Conservation (phyloP, 148 eudicot species). For the Nepenthes mirabilis region DNA sequence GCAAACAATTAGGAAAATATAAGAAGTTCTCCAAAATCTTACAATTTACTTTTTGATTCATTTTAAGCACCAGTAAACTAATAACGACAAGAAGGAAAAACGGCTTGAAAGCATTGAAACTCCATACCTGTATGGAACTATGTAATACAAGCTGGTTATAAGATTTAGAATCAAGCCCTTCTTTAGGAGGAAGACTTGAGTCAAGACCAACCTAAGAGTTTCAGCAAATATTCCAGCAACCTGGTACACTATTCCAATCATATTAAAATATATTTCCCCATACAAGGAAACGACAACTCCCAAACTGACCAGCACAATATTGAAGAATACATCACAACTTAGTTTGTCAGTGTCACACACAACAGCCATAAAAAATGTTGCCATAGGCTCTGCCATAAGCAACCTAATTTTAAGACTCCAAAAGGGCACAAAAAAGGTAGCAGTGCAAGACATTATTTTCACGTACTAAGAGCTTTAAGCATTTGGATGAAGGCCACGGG, state of each 20-base stretch:
- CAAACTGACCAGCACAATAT: conserved; percentile 82
- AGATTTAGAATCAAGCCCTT: conserved; percentile 79
- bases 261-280: conserved; percentile 77
- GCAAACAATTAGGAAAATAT: neutral
- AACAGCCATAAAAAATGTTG: conserved; percentile 78
- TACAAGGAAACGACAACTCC: conserved; percentile 82
- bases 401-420: conserved; percentile 13
- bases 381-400: conserved; percentile 75
- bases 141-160: conserved; percentile 85
- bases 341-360: conserved; percentile 77
- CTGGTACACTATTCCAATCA: conserved; percentile 73
- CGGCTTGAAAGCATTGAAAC: neutral
- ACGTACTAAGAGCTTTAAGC: conserved; percentile 86
- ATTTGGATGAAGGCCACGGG: conserved; percentile 92
- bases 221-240: conserved; percentile 82
- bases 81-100: neutral
- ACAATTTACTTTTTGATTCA: no score
- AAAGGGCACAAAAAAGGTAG: conserved; percentile 1
- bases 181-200: conserved; percentile 84
- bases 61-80: no score
- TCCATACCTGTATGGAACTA: conserved; percentile 83
- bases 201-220: conserved; percentile 72
- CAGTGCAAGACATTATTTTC: neutral
- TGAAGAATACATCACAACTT: conserved; percentile 64
- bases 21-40: no score